Evolutionary conservation across 2,329 filamentous ascomycete species (phyloP).

Genomic region (Colletotrichum spaethianum): DNA sequence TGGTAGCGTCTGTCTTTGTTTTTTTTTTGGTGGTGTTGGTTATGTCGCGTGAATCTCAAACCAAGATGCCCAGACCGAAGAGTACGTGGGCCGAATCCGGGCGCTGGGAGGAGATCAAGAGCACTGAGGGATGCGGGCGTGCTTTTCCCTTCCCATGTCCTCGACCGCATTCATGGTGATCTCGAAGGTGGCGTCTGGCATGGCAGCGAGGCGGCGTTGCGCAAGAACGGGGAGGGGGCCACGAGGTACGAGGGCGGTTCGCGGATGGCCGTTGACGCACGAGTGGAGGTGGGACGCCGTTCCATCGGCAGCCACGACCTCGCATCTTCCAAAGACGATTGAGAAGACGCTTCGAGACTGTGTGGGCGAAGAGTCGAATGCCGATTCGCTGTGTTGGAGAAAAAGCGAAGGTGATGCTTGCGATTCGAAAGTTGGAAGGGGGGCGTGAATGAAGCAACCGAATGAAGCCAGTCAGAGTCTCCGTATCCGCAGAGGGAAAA

Average conservation of each 20-base stretch:
- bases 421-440: not conserved
- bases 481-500: not conserved
- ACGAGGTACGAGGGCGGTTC: not conserved
- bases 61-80: slow-evolving; percentile 17
- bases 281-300: slow-evolving; percentile 7
- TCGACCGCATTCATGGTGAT: slow-evolving; percentile 5
- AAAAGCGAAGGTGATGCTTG: not conserved
- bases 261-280: slow-evolving; percentile 11
- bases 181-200: slow-evolving; percentile 7
- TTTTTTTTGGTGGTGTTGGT: slow-evolving; percentile 1
- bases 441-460: slow-evolving; percentile 10
- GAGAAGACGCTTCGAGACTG: slow-evolving; percentile 1
- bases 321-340: slow-evolving; percentile 3
- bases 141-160: not conserved
- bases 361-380: slow-evolving; percentile 15
- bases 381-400: slow-evolving; percentile 17
- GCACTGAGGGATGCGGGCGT: not conserved
- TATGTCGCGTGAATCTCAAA: not conserved
- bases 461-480: not conserved
- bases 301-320: slow-evolving; percentile 5
- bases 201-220: not conserved
- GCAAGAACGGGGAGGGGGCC: not conserved
- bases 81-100: not conserved
- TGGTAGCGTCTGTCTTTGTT: not conserved
- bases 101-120: not conserved